Conservation (phyloP, 495 filamentous ascomycete species). For the Cenococcum geophilum region DNA sequence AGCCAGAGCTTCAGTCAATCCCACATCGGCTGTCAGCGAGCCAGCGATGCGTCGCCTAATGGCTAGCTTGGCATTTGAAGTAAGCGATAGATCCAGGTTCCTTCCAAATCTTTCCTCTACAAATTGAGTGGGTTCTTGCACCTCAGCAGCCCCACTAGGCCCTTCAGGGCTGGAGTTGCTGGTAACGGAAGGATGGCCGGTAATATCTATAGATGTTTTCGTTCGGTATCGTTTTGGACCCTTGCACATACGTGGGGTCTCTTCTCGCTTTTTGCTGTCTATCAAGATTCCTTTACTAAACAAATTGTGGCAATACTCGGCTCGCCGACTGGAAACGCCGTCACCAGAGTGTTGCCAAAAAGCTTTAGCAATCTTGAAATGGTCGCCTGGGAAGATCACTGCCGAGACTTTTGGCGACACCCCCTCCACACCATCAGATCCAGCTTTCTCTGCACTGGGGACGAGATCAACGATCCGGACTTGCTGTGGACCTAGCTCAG, state of each 20-base stretch:
- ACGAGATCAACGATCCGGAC: constrained; percentile 65
- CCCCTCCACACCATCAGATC: constrained; percentile 17
- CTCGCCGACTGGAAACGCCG: constrained; percentile 83
- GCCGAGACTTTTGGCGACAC: constrained; percentile 52
- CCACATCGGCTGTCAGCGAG: constrained; percentile 66
- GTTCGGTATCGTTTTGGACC: constrained; percentile 56
- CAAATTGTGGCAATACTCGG: constrained; percentile 75
- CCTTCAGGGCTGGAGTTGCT: constrained; percentile 16
- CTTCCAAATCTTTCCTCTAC: constrained; percentile 93
- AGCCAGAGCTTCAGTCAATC: constrained; percentile 58
- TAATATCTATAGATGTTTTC: constrained; percentile 46
- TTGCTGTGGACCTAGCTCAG: constrained; percentile 43
- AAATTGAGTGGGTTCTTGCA: constrained; percentile 68
- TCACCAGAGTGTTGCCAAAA: constrained; percentile 98
- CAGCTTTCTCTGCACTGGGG: constrained; percentile 40
- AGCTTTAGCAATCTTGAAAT: constrained; percentile 66
- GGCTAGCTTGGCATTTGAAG: constrained; percentile 75
- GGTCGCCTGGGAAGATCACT: constrained; percentile 62
- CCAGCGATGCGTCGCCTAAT: constrained; percentile 85
- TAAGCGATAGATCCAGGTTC: constrained; percentile 73
- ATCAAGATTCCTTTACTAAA: constrained; percentile 66
- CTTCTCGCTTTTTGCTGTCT: constrained; percentile 33
- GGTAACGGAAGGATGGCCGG: constrained; percentile 24
- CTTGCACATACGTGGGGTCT: constrained; percentile 30
- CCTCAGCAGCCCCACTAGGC: constrained; percentile 38